phyloP scores from a whole-genome alignment of 495 filamentous ascomycete species.

The Astrocystis sublimbata region DNA sequence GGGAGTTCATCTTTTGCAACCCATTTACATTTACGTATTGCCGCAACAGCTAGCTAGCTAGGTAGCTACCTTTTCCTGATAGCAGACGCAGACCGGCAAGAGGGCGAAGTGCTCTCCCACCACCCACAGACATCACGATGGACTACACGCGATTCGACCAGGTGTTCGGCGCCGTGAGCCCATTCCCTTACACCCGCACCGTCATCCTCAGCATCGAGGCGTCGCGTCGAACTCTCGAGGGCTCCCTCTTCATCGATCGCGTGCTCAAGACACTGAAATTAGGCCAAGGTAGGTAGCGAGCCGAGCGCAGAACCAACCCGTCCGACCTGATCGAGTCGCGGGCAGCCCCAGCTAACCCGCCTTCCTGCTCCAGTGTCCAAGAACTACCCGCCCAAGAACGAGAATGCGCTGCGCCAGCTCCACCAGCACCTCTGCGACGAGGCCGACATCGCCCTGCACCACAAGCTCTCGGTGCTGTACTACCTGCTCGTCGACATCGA shows the following conservation, averaged over 20 bases:
- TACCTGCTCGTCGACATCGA: conserved; percentile 78
- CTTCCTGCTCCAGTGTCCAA: conserved; percentile 37
- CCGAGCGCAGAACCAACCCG: too few relatives aligned
- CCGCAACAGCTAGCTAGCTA: too few relatives aligned
- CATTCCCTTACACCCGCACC: conserved; percentile 61
- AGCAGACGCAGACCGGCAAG: too few relatives aligned
- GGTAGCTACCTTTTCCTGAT: too few relatives aligned
- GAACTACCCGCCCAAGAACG: conserved; percentile 69
- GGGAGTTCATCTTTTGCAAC: too few relatives aligned
- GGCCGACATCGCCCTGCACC: conserved; percentile 60
- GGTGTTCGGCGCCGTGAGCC: conserved; percentile 63
- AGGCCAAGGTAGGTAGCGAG: conserved; percentile 65
- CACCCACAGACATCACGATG: conserved; percentile 31
- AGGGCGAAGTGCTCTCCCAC: too few relatives aligned
- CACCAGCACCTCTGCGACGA: conserved; percentile 62
- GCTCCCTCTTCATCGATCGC: conserved; percentile 72
- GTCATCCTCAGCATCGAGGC: conserved; percentile 59
- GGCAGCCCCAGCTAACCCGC: background rate
- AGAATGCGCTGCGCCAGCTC: conserved; percentile 62
- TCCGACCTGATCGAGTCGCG: too few relatives aligned
- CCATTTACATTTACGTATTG: too few relatives aligned
- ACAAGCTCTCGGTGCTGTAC: conserved; percentile 76
- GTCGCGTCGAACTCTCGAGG: conserved; percentile 62
- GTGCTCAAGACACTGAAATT: conserved; percentile 70
- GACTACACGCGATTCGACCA: conserved; percentile 58